These are phyloP conservation scores for Saturnispora hagleri DNA, from an alignment of 805 yeast species.

Conservation along the genomic window DNA sequence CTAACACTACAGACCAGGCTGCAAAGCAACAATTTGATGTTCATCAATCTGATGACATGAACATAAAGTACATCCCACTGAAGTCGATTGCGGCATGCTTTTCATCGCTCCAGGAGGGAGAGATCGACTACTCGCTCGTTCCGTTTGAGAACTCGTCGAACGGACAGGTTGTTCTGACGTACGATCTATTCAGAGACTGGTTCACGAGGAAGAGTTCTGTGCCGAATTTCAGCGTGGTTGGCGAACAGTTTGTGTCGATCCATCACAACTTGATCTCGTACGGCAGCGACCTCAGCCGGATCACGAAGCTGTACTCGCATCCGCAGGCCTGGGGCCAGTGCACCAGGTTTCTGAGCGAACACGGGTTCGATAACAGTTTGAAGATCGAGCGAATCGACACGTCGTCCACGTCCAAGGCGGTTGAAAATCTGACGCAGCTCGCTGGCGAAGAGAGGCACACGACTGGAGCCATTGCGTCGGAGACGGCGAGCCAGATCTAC, in stretches of 20 bases:
- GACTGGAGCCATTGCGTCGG: conserved; percentile 66
- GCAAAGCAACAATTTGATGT: conserved; percentile 34
- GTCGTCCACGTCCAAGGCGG: conserved; percentile 80
- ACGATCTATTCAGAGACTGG: conserved; percentile 72
- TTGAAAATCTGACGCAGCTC: conserved; percentile 43
- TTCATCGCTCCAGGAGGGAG: conserved; percentile 33
- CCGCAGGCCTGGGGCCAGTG: conserved; percentile 99
- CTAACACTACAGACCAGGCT: conserved; percentile 29
- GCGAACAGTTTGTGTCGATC: conserved; percentile 75
- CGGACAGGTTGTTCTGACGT: conserved; percentile 83
- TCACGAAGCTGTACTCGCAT: conserved; percentile 69
- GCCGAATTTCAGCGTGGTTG: conserved; percentile 47
- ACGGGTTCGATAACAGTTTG: conserved; percentile 24
- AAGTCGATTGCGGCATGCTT: conserved; percentile 54
- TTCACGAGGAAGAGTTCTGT: conserved; percentile 21
- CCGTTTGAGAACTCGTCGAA: conserved; percentile 94
- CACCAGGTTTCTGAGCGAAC: conserved; percentile 40
- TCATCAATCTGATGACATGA: conserved; percentile 14
- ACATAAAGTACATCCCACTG: conserved; percentile 29
- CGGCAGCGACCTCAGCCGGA: conserved; percentile 34
- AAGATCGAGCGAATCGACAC: conserved; percentile 51
- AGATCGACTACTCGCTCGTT: conserved; percentile 63
- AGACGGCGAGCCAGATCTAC: conserved; percentile 54
- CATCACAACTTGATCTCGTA: conserved; percentile 63
- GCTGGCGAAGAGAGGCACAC: conserved; percentile 26